Base-by-base conservation (phyloP, 1,284 basidiomycete species). In the Singerocomus rubriflavus region DNA sequence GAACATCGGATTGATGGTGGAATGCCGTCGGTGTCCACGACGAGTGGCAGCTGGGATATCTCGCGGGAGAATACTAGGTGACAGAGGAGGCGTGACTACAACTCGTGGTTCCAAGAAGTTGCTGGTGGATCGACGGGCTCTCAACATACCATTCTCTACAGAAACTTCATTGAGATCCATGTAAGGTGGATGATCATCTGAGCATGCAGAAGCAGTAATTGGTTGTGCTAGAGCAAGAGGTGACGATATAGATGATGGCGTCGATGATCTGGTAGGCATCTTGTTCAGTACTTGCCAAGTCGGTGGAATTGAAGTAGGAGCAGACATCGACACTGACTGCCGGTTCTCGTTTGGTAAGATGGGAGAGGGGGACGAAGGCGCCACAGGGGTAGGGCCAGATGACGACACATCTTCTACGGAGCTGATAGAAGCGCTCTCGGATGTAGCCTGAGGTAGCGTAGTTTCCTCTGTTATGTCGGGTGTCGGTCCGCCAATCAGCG, bases 231-330 rank as follows among this genome's bases (percentile, higher is more conserved):
- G 74, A 29, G 88, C 89, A 35, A 91, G 74, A 52, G 89, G 88
- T 17, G 89, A 91, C 29, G 89, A 90, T 45, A 91, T 79, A 11
- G 89, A 91, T 2, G 88, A 91, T 12, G 88, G 89, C 0, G 88
- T 91, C 13, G 88, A 91, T 7, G 88, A 90, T 40, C 89, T 78
- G 5, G 88, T 90, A 47, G 84, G 80, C 54, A 85, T 71, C 46
- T 77, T 73, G 59, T 76, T 79, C 48, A 78, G 64, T 21, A 72
- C 66, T 54, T 75, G 80, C 59, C 73, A 75, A 34, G 61, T 57
- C 13, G 75, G 60, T 54, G 66, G 71, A 40, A 61, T 57, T 21
- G 59, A 60, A 29, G 57, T 53, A 44, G 61, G 61, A 36, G 39
- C 45, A 25, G 57, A 66, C 57, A 61, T 63, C 36, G 61, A 63